Evolutionary conservation across 129 eudicot species (phyloP), one percentile per base, ranked within the genome.

Genomic region (Chrysanthemum seticuspe): DNA sequence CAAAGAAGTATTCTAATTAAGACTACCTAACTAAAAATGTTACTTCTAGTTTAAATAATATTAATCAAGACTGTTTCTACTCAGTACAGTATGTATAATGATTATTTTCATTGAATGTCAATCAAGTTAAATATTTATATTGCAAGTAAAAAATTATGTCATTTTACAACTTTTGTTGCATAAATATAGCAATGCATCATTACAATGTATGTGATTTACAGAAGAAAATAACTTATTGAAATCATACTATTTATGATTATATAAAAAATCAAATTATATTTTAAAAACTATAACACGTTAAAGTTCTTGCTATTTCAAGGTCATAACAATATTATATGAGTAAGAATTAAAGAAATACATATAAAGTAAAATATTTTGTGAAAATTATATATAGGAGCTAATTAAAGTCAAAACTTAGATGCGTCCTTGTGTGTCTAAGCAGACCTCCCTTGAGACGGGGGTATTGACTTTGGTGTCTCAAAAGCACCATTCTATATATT

Each of bases 401-500:
- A 55, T 62, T 74, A 84, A 89, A 89, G 96, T 89, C 96, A 89
- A 89, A 84, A 76, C 86, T 74, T 71, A 82, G 87, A 84, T 82
- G 91, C 91, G 83, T 73, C 81, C 83, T 88, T 82, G 79, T 78
- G 69, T 82, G 82, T 75, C 82, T 76, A 83, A 80, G 76, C 78
- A 68, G 65, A 78, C 52, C 81, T 72, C 75, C 81, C 75, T 88
- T 76, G 79, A 79, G 81, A 78, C 81, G 85, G 82, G 82, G 80
- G 77, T 75, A 85, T 91, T 91, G 97, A 91, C 97, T 88, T 88
- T 61, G 82, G 95, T 82, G 87, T 85, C 95, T 84, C 80, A 82
- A 87, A 76, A 85, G 86, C 81, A 76, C 73, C 84, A 45, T 72
- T 68, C 57, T 48, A 47, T 70, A 51, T 50, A 60, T 65, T 29